Base-by-base conservation (phyloP, 768 basidiomycete genomes). In the Hypholoma sublateritium region DNA sequence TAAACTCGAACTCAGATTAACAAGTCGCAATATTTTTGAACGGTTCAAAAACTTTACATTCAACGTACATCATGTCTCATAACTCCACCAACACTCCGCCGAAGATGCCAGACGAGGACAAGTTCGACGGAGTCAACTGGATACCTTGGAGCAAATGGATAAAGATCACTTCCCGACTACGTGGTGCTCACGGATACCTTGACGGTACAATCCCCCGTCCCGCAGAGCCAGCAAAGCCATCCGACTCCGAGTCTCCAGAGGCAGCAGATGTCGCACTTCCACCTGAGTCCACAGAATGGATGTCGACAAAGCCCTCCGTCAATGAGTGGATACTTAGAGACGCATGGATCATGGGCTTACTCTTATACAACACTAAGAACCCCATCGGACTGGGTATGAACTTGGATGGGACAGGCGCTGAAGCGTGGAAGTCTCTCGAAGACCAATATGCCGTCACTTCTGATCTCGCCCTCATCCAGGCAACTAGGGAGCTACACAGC, bases 51-150 rank as follows among this genome's bases (percentile, higher is more conserved):
- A n/a, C 43, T 11, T 21, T 17, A 16, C 45, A n/a, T 28, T 17
- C 7, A 3, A 24, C 7, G 7, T 11, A 21, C n/a, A 45, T 11
- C 35, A 44, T 42, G 42, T 36, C 53, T 6, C 11, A 39, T 9
- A 46, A 34, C 42, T 45, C 28, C 4, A 11, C 58, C 46, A 28
- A 35, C 45, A 41, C 50, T 28, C 65, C 66, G 21, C 63, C 59
- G 4, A 55, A 55, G 3, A 60, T 69, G 48, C 58, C 66, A n/a
- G 63, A 64, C 16, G 49, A 55, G 2, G 57, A 60, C 12, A 56
- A 63, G 16, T 68, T 65, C 52, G 61, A 69, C 50, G 62, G 65
- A 4, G 58, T 52, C 2, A 67, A 65, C 51, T 67, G 50, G 24
- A 32, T 39, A 25, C 45, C 50, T 17, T 66, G 58, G 41, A 62